A percentile compares a stretch with the other conserved stretches of the same genome.
Conservation (phyloP, 306 rosid genomes). For the Phaseolus lunatus region DNA sequence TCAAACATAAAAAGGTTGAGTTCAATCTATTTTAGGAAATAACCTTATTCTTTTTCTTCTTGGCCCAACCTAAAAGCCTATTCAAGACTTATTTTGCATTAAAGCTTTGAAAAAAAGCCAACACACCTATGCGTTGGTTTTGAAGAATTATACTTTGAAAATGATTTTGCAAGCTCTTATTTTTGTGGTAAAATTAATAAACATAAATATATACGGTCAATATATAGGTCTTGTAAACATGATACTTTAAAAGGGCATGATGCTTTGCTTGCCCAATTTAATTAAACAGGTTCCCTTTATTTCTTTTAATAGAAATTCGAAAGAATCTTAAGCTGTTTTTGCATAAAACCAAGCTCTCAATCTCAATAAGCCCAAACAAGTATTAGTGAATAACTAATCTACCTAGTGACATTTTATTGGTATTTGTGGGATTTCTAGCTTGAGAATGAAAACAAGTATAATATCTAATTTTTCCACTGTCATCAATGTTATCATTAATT, state of each 20-base stretch:
- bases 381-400: too few relatives aligned
- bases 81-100: background rate
- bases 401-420: too few relatives aligned
- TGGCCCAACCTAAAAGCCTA: background rate
- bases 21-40: background rate
- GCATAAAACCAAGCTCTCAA: too few relatives aligned
- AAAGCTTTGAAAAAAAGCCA: background rate
- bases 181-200: background rate
- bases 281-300: conserved; percentile 1
- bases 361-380: background rate
- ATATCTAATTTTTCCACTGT: too few relatives aligned
- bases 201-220: background rate
- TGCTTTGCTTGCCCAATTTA: too few relatives aligned
- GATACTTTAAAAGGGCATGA: background rate
- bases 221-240: background rate
- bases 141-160: background rate
- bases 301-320: background rate
- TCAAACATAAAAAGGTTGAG: conserved; percentile 2
- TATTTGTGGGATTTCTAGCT: too few relatives aligned
- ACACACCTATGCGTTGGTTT: background rate
- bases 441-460: too few relatives aligned
- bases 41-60: background rate
- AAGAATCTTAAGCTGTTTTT: background rate
- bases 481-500: too few relatives aligned
- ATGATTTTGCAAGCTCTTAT: too few relatives aligned